These are phyloP conservation scores for Neckera pumila DNA, from an alignment of 225 moss, liverwort and hornwort species.

Conservation along the genomic window DNA sequence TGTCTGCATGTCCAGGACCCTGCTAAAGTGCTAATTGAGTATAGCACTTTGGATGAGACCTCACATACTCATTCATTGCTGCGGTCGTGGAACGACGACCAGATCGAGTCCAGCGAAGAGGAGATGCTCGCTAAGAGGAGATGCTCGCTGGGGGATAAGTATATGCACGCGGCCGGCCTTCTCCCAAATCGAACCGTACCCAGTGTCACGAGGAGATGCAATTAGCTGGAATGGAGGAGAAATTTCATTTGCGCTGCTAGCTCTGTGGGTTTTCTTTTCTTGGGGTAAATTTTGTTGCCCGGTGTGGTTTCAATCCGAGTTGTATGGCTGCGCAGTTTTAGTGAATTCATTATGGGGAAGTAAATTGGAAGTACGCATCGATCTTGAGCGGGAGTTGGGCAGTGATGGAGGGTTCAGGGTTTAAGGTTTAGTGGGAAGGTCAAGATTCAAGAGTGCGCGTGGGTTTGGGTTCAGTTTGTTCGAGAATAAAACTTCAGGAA, in stretches of 20 bases:
- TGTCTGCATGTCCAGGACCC: neutral
- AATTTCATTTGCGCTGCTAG: neutral
- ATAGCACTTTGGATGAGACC: neutral
- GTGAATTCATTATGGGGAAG: neutral
- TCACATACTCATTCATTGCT: neutral
- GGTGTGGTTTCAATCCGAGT: neutral
- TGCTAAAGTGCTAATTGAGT: no score
- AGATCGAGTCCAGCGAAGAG: neutral
- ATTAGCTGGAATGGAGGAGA: neutral
- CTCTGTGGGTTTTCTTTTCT: neutral
- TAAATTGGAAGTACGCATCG: neutral
- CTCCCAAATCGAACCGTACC: neutral
- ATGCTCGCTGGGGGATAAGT: neutral
- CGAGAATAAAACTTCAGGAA: neutral
- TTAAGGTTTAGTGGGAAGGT: neutral
- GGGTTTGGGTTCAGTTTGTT: neutral
- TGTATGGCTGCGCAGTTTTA: neutral
- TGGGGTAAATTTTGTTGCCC: neutral
- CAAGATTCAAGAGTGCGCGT: neutral
- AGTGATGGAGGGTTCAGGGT: neutral
- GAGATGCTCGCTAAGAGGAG: no score
- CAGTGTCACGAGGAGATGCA: neutral
- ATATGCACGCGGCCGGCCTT: neutral
- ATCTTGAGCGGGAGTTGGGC: neutral
- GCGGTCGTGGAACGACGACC: neutral